Percentiles rank a stretch among this genome's conserved stretches.
phyloP scores from a whole-genome alignment of 441 rosid species.

The Gossypium schwendimanii region DNA sequence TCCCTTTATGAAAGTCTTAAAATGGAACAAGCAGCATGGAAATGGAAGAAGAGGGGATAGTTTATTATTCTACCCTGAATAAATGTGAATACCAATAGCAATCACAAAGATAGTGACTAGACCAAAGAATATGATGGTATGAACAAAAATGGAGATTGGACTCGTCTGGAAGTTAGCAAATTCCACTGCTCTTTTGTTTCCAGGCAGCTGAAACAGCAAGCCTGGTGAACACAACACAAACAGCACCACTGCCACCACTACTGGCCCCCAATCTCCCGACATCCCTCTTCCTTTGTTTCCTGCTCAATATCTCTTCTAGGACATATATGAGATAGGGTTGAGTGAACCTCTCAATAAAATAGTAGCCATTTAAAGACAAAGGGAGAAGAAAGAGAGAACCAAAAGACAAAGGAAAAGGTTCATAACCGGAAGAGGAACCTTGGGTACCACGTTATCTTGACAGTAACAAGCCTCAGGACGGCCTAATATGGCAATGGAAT shows the following conservation, averaged over 20 bases:
- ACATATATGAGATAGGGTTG: background rate
- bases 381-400: background rate
- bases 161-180: conserved; percentile 56
- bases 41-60: background rate
- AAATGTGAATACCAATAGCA: conserved; percentile 38
- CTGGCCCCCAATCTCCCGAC: conserved; percentile 10
- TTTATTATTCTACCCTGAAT: conserved; percentile 24
- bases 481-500: background rate
- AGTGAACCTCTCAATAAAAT: background rate
- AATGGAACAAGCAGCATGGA: background rate
- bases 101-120: conserved; percentile 57
- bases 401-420: background rate
- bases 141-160: conserved; percentile 45
- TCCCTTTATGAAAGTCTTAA: background rate
- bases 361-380: background rate
- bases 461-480: background rate
- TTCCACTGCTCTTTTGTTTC: conserved; percentile 48
- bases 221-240: conserved; percentile 48
- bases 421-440: background rate
- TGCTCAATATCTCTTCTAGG: no score
- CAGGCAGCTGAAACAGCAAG: conserved; percentile 62
- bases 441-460: background rate
- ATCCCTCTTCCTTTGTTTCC: background rate
- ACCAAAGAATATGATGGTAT: conserved; percentile 58
- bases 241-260: conserved; percentile 2